Conservation (phyloP, 257 asterid species). For the Solanum sparsipilum region DNA sequence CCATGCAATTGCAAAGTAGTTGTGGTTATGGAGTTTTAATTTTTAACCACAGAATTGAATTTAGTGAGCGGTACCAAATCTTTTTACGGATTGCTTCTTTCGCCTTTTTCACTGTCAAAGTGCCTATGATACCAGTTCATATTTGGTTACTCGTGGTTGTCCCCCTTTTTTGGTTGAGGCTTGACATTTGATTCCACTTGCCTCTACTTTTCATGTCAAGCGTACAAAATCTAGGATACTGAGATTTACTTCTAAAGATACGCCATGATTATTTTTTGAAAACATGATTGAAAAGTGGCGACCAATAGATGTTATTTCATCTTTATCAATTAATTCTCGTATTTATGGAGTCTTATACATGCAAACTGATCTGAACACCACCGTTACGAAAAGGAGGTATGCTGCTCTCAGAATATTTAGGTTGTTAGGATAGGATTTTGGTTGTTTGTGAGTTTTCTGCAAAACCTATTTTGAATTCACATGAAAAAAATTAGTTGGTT, state of each 20-base stretch:
- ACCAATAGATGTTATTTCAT: background rate
- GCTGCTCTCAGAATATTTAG: background rate
- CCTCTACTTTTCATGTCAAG: background rate
- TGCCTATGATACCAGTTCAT: background rate
- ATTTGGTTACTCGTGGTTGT: background rate
- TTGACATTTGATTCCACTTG: too few relatives aligned
- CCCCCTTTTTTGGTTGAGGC: too few relatives aligned
- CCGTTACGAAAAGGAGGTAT: background rate
- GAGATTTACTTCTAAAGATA: background rate
- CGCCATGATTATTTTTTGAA: background rate
- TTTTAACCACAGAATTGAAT: background rate
- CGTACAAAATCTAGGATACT: too few relatives aligned
- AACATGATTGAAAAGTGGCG: background rate
- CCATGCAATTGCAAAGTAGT: too few relatives aligned
- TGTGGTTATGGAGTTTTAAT: background rate
- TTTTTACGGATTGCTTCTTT: too few relatives aligned
- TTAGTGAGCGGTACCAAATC: background rate
- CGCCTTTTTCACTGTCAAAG: too few relatives aligned
- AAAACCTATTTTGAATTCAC: background rate
- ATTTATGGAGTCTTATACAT: background rate
- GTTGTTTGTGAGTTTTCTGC: background rate
- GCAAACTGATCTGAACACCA: background rate
- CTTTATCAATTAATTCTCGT: background rate
- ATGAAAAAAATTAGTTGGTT: background rate
- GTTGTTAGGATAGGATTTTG: background rate